Percentiles rank a stretch among this genome's conserved stretches.
Evolutionary conservation across 176 grass and related monocot genomes (phyloP).

Genomic region (Lolium rigidum): DNA sequence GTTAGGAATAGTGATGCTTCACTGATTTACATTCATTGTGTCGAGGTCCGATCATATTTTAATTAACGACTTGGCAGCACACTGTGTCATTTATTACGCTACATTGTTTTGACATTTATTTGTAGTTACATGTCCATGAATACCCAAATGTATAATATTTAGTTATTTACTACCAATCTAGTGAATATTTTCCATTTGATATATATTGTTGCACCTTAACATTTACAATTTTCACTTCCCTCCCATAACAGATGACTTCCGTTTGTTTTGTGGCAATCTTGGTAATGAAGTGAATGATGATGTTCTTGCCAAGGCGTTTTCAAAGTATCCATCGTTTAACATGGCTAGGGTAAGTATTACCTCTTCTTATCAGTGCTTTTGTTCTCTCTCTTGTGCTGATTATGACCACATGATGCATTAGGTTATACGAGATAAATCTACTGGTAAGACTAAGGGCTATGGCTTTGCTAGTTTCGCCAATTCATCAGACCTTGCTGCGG

Average conservation of each 20-base stretch:
- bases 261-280: conserved; percentile 87
- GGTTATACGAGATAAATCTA: conserved; percentile 78
- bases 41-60: background rate
- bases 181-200: conserved; percentile 5
- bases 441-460: conserved; percentile 77
- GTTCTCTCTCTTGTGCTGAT: background rate
- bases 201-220: background rate
- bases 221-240: conserved; percentile 7
- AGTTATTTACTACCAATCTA: background rate
- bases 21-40: background rate
- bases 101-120: background rate
- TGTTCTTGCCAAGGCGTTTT: conserved; percentile 72
- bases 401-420: conserved; percentile 30
- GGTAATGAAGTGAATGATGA: conserved; percentile 96
- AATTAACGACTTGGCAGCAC: background rate
- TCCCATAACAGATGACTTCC: conserved; percentile 73
- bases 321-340: conserved; percentile 80
- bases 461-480: conserved; percentile 85
- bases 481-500: conserved; percentile 62
- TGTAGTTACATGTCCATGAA: background rate
- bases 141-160: background rate
- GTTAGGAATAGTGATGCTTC: background rate
- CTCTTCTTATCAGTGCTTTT: background rate
- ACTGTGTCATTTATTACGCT: background rate
- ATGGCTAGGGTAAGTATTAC: conserved; percentile 75